Base-by-base conservation (phyloP, 2,329 filamentous ascomycete species). In the Ilyonectria destructans region DNA sequence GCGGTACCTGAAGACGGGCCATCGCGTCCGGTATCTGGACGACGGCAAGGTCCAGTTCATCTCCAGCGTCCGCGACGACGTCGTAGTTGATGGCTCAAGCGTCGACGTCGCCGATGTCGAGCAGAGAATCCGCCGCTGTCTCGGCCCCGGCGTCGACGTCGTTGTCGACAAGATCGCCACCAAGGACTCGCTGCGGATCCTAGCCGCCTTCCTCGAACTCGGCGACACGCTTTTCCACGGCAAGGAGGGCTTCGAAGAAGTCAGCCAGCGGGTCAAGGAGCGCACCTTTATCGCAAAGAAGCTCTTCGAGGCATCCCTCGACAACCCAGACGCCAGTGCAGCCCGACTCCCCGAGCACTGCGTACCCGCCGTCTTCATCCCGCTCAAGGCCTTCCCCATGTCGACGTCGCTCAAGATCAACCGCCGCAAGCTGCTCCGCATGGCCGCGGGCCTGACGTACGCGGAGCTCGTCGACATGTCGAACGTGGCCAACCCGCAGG, bases 321-420 rank as follows among this genome's bases (percentile, higher is more conserved):
- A 75, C 77, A 81, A 54, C 79, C 80, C 48, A 64, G 33, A 57
- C 1, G 59, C 66, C 19, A 37, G 49, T 3, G 59, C 21, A 1
- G 63, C 65, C 17, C 58, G 71, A 2, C 77, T 86, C 3, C 80
- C 85, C 0, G 72, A 75, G 2, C 79, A 83, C 58, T 83, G 83
- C 73, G 78, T 87, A n/a, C 87, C 87, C 0, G 78, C 81, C 1
- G 79, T 84, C 2, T 88, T 85, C 56, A 80, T 89, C 3, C 86
- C 87, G 0, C 77, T 89, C 23, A 81, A 80, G 52, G 74, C 80
- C 12, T 80, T 89, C 21, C 87, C 87, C 0, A 73, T 88, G 23
- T 87, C 85, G 0, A 79, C 82, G 0, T 85, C 85, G 0, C 80
- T 88, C 59, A 86, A 89, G 70, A 81, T 88, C 46, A 84, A 88